Base-by-base conservation (phyloP, 805 yeast species). In the Yarrowia porcina region DNA sequence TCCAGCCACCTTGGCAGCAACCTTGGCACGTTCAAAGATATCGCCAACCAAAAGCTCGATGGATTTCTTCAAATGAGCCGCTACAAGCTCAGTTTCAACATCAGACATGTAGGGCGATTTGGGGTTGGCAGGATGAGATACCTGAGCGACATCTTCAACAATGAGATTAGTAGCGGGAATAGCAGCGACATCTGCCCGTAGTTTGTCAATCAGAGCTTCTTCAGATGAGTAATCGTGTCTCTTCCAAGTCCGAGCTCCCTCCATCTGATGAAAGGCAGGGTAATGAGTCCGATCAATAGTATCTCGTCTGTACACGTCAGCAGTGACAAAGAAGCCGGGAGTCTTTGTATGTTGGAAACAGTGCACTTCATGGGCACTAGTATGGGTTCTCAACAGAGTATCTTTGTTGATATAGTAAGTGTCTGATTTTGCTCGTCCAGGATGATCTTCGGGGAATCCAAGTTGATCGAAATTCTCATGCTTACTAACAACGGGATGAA, bases 201-300 rank as follows among this genome's bases (percentile, higher is more conserved):
- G 77, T 66, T 80, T 76, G 0, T 73, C 76, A 3, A 81, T 69
- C 25, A 85, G 74, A 17, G 36, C 49, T 23, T 56, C 39, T 3
- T 72, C 72, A 4, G 70, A 62, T 33, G 67, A 63, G 1, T 68
- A 70, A 2, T 78, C 80, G 12, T 74, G 72, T 61, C 87, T 77
- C 8, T 82, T 76, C 98, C 98, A 94, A 2, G 87, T 74, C 64
- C 94, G 78, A 2, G 97, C 97, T 50, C 98, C 99, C 75, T 94
- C 99, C 90, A 94, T 84, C 74, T 94, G 99, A 71, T 94, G 97
- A 76, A 94, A 94, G 0, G 89, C 97, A 0, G 99, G 98, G 72
- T 94, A 94, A 73, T 94, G 99, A 0, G 98, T 91, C 67, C 89
- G 81, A 74, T 94, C 99, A 63, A 94, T 90, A 70, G 93, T 97